phyloP scores from a whole-genome alignment of 805 yeast species.

The Pichia pseudocactophila region DNA sequence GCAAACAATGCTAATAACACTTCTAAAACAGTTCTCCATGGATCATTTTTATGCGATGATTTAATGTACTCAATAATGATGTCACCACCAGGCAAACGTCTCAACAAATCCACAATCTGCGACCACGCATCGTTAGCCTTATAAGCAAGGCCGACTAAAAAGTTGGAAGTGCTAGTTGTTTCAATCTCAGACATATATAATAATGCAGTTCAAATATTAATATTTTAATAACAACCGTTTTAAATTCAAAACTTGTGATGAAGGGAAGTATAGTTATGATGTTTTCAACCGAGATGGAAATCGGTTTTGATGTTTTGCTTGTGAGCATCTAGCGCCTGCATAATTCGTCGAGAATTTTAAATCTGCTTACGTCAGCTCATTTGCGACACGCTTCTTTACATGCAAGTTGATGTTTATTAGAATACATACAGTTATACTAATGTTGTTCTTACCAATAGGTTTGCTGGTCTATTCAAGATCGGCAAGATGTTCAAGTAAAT shows the following conservation, averaged over 20 bases:
- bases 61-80: slow-evolving; percentile 61
- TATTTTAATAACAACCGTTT: not conserved
- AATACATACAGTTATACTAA: too few relatives aligned
- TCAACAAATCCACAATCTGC: slow-evolving; percentile 15
- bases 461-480: slow-evolving; percentile 29
- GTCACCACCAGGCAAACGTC: slow-evolving; percentile 45
- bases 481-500: slow-evolving; percentile 41
- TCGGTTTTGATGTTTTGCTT: too few relatives aligned
- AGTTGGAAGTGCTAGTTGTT: slow-evolving; percentile 17
- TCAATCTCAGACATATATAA: not conserved
- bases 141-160: slow-evolving; percentile 22
- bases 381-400: not conserved
- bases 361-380: not conserved
- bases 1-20: slow-evolving; percentile 71
- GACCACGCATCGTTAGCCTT: slow-evolving; percentile 21
- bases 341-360: not conserved
- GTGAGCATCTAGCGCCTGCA: too few relatives aligned
- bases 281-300: too few relatives aligned
- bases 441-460: too few relatives aligned
- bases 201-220: too few relatives aligned
- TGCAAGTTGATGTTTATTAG: too few relatives aligned
- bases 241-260: not conserved
- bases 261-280: too few relatives aligned
- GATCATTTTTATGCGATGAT: slow-evolving; percentile 88
- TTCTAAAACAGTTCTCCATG: slow-evolving; percentile 81